Base-by-base conservation (phyloP, 2,329 filamentous ascomycete genomes). In the Hypoxylon sp. region DNA sequence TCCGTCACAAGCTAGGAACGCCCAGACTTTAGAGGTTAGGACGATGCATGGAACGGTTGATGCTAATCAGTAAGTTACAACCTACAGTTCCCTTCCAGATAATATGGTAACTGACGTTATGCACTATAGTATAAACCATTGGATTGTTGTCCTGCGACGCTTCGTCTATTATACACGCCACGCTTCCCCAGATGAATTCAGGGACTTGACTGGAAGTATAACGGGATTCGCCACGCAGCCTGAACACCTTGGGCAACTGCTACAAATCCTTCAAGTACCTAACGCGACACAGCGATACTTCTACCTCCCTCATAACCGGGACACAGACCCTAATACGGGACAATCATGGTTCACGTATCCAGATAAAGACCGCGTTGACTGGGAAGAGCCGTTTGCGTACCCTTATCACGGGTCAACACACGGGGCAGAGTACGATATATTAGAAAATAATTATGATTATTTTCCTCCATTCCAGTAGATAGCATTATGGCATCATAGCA, bases 41-140 rank as follows among this genome's bases (percentile, higher is more conserved):
- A 61, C 57, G 6, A 71, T 75, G 73, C 72, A 74, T 2, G 74
- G 74, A 5, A 74, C 74, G 20, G 44, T 74, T 13, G 73, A 75
- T 53, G 73, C 67, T 7, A 66, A 72, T 22, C 65, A 74, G 66
- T 69, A 66, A 59, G 66, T 66, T 4, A 10, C 3, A 22, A 14
- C 25, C 25, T 27, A 27, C 14, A 31, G 30, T 30, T 53, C 6
- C 11, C 25, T n/a, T 2, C 17, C 10, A n/a, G 13, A 7, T 46
- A 25, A 50, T 13, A 20, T 53, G 40, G 40, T 30, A 22, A 33
- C 50, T 64, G n/a, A 64, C 60, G 6, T 64, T 1, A 54, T 1
- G 7, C n/a, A 14, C 25, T 54, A 37, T 31, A 69, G 66, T 33
- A 72, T 74, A 48, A 66, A 68, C 37, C 64, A 75, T 53, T 75